Evolutionary conservation across 768 basidiomycete genomes (phyloP).

Genomic region (Lactarius pseudohatsudake): DNA sequence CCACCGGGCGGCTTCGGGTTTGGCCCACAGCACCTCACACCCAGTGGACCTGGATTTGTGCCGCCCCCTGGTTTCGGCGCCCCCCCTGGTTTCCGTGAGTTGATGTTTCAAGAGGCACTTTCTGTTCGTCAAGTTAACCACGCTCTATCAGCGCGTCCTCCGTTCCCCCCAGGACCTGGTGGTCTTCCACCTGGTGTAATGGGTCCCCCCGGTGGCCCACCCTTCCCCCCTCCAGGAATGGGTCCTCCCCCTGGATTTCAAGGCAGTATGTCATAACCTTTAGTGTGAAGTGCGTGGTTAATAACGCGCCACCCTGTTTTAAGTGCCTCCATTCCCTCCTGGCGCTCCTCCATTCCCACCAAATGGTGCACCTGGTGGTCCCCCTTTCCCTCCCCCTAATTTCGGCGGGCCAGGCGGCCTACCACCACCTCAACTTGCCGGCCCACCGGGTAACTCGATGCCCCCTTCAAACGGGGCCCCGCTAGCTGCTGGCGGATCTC

Average conservation of each 20-base stretch:
- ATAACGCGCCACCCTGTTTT: background rate
- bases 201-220: conserved; percentile 60
- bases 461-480: conserved; percentile 15
- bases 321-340: conserved; percentile 52
- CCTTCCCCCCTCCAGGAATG: conserved; percentile 66
- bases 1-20: conserved; percentile 88
- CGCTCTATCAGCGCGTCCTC: conserved; percentile 52
- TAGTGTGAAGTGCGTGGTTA: background rate
- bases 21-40: conserved; percentile 73
- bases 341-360: conserved; percentile 44
- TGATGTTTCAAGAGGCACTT: background rate
- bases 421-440: conserved; percentile 22
- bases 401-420: conserved; percentile 35
- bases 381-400: conserved; percentile 39
- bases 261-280: conserved; percentile 42
- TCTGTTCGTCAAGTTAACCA: background rate
- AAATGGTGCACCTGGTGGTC: conserved; percentile 26
- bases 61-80: conserved; percentile 54
- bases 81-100: conserved; percentile 27
- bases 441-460: conserved; percentile 16
- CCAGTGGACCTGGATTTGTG: conserved; percentile 43
- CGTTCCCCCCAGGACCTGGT: conserved; percentile 60
- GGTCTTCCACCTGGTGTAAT: conserved; percentile 47
- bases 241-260: conserved; percentile 44
- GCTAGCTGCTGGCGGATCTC: conserved; percentile 11